Conservation (phyloP, 225 moss, liverwort and hornwort species). For the Anthoceros angustus region DNA sequence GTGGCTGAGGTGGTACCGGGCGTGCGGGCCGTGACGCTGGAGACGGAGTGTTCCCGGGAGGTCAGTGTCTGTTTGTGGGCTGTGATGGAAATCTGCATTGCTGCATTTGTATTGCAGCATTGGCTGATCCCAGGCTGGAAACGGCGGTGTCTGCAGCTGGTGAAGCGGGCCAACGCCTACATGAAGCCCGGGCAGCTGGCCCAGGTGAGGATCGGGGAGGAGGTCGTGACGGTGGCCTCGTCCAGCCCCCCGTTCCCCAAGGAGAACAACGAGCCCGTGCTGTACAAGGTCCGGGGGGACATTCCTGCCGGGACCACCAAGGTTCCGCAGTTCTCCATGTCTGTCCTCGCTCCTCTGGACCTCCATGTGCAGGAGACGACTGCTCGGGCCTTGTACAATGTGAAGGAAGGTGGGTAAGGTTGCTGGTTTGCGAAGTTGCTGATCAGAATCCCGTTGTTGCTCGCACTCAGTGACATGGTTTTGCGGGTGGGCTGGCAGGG, state of each 20-base stretch:
- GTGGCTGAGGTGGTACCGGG: conserved; percentile 51
- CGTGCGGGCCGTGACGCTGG: conserved; percentile 53
- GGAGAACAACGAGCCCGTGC: conserved; percentile 39
- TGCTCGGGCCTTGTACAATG: conserved; percentile 39
- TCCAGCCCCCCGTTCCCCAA: conserved; percentile 61
- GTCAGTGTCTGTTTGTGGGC: conserved; percentile 15
- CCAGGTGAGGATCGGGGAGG: conserved; percentile 45
- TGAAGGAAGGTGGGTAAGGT: conserved; percentile 30
- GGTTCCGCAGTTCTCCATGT: conserved; percentile 49
- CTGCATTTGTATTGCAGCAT: too few species aligned
- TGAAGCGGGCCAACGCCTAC: conserved; percentile 48
- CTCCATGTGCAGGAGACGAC: conserved; percentile 54
- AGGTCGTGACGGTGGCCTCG: conserved; percentile 24
- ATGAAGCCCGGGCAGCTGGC: conserved; percentile 54
- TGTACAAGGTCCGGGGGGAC: conserved; percentile 82
- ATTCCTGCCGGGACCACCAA: conserved; percentile 84
- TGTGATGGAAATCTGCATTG: background rate
- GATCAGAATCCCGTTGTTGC: background rate
- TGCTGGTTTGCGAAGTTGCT: background rate
- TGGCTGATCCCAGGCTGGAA: conserved; percentile 1
- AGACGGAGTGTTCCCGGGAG: conserved; percentile 75
- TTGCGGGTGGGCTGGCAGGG: conserved; percentile 22
- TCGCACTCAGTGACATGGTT: background rate
- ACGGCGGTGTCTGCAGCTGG: conserved; percentile 23
- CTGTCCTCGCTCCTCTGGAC: conserved; percentile 52